Base-by-base conservation (phyloP, 306 rosid genomes). In the Sicyos baderoa region DNA sequence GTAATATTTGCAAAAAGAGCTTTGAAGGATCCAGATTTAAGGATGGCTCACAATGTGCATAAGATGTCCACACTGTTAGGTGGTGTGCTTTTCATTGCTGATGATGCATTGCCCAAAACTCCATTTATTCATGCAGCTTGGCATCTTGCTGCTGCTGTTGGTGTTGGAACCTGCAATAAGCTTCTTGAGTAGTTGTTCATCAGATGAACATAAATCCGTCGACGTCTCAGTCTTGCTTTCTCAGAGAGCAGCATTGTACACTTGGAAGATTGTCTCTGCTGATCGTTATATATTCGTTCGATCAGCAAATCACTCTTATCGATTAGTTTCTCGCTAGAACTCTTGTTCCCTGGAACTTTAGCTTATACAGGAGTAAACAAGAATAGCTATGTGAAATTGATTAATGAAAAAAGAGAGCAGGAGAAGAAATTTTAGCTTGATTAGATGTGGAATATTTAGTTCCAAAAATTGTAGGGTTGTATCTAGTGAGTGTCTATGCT, bases 81-180 rank as follows among this genome's bases (percentile, higher is more conserved):
- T 2, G 97, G 96, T 40, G 72, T 79, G 68, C 86, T 94, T 67
- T 94, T 94, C 70, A 12, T 90, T 16, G 97, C 99, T 0, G 99
- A 94, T 53, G 99, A 94, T 74, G 51, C 82, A 25, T 90, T 72
- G 66, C 99, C 99, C 4, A 7, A 48, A 64, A 94, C 96, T 44
- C 99, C 91, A 42, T 94, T 84, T 81, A 72, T 94, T 80, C 99
- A 94, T 80, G 97, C 99, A 80, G 97, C 83, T 22, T 94, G 99
- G 99, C 99, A 94, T 82, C 91, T 94, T 57, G 96, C 99, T 53
- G 99, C 99, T 53, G 99, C 99, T 68, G 66, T 94, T 71, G 96
- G 91, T 27, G 96, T 94, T 58, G 82, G 96, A 65, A 85, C 99
- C 75, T 88, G 96, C 86, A 88, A 90, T 73, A 94, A 90, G 84